Evolutionary conservation across 2,329 filamentous ascomycete genomes (phyloP).

Genomic region (Fusarium metavorans): DNA sequence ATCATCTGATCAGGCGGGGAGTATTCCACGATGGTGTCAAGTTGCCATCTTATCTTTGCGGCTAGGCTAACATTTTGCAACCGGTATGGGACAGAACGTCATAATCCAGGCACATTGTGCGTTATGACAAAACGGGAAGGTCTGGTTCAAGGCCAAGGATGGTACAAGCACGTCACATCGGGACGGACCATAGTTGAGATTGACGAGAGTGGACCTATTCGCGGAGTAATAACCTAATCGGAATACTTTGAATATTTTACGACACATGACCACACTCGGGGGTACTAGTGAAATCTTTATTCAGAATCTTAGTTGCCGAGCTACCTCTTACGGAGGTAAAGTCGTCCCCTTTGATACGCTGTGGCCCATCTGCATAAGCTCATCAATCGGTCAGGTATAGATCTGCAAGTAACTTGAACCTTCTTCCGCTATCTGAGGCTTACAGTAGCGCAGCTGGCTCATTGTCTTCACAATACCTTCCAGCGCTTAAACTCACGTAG

Average conservation of each 20-base stretch:
- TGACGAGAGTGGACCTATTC: not conserved
- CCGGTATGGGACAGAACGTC: not conserved
- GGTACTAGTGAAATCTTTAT: not conserved
- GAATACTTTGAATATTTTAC: not conserved
- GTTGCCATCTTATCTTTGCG: not conserved
- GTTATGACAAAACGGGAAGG: conserved; percentile 27
- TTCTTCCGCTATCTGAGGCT: not conserved
- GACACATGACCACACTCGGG: not conserved
- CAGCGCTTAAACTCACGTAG: not conserved
- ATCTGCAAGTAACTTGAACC: not conserved
- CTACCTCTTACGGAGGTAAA: not conserved
- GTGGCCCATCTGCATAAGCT: not conserved
- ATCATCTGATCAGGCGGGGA: not conserved
- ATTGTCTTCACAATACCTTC: not conserved
- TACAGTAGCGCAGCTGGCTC: not conserved
- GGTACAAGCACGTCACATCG: conserved; percentile 17
- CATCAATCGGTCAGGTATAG: not conserved
- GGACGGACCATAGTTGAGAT: conserved; percentile 20
- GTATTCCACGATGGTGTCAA: not conserved
- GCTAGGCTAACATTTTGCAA: not conserved
- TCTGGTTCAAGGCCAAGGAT: conserved; percentile 6
- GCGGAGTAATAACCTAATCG: conserved; percentile 11
- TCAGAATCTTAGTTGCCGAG: not conserved
- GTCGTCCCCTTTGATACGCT: not conserved
- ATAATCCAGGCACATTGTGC: not conserved